Evolutionary conservation across 23 red algal species (phyloP).

Genomic region (Agarophyton chilense): DNA sequence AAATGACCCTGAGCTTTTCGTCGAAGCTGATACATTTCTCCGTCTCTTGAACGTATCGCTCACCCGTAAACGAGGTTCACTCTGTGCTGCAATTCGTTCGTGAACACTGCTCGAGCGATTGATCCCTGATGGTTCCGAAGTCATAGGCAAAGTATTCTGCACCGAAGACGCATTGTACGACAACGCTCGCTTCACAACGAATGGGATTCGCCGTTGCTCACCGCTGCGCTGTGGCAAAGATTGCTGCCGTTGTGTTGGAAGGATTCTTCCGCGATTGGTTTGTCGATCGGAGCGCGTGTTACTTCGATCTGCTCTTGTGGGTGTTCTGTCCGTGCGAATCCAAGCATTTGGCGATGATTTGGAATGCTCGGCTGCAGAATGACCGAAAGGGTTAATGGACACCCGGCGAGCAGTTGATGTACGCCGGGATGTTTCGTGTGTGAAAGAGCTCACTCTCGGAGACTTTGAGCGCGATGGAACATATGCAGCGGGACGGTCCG

Average conservation of each 20-base stretch:
- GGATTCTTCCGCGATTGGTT: neutral
- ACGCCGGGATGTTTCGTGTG: neutral
- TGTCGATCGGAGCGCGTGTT: neutral
- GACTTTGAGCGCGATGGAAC: conserved; percentile 1
- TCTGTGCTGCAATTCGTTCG: conserved; percentile 1
- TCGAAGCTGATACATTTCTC: neutral
- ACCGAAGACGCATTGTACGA: conserved; percentile 32
- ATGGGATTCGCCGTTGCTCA: conserved; percentile 5
- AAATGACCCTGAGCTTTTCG: neutral
- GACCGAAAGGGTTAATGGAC: neutral
- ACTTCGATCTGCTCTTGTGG: neutral
- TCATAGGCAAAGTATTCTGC: neutral
- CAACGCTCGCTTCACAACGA: conserved; percentile 57
- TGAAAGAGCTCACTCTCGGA: neutral
- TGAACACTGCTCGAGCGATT: conserved; percentile 16
- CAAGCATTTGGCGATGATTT: neutral
- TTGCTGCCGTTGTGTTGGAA: neutral
- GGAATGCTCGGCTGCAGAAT: neutral
- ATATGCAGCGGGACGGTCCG: neutral
- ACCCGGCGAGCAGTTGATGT: neutral
- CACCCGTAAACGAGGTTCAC: conserved; percentile 10
- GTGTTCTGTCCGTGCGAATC: neutral
- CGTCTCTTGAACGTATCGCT: conserved; percentile 4
- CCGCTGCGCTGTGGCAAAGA: conserved; percentile 9
- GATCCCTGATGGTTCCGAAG: neutral